Evolutionary conservation across 1,139 yeast genomes (phyloP), one percentile per base, ranked within the genome.

Genomic region (Arxiozyma heterogenica): DNA sequence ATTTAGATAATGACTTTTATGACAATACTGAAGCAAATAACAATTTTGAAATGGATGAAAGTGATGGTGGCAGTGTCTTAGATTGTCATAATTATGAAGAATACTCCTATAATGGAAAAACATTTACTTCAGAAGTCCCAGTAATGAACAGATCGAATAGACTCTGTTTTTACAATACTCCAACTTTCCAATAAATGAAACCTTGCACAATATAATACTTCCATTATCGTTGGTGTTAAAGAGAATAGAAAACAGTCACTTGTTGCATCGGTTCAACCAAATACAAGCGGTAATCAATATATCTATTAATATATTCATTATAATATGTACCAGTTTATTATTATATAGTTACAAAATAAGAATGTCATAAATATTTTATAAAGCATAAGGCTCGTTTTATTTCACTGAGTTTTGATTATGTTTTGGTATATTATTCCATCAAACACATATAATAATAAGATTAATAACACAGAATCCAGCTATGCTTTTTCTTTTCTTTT

Each of bases 1-100:
- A 57, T 17, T 22, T 60, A 12, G 55, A 56, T 47, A 57, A 57
- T 45, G 61, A 63, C 48, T 57, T 59, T 17, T 53, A 52, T 46
- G 64, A 60, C 18, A 59, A 57, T 43, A 58, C 57, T 23, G 60
- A 57, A 38, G 53, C 55, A 21, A 49, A 34, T 12, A 34, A 34
- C n/a, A 34, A 2, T 12, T 34, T 8, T 34, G 39, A 51, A 44
- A 44, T 51, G 27, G 49, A 54, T 15, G 53, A 50, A 3, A 42
- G 30, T 20, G 17, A 15, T 20, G 39, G 25, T 21, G 41, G 44
- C 23, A 8, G 30, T 7, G 46, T 44, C 11, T 47, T 52, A 11
- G 46, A 23, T 15, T 34, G 2, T 12, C n/a, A 34, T 34, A 12
- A 15, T 34, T 34, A 34, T 34, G n/a, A 34, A 34, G n/a, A 34